These are phyloP conservation scores for Williopsis jadinii DNA, from an alignment of 1,139 yeast genomes.

Conservation along the genomic window DNA sequence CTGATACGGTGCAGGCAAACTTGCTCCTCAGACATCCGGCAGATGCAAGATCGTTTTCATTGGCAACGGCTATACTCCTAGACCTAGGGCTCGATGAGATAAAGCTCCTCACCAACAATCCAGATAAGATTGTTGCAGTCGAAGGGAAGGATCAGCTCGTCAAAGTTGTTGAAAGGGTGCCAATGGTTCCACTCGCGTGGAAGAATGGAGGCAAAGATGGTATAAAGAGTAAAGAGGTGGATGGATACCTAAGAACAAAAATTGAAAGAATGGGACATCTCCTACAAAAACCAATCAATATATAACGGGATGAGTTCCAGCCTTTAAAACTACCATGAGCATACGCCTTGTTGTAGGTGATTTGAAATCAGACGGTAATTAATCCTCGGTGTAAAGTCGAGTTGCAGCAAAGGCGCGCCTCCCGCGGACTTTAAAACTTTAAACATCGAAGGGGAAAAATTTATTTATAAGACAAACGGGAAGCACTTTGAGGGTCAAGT, in stretches of 20 bases:
- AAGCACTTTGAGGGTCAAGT: no score
- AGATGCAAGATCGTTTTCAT: conserved; percentile 85
- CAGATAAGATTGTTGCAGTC: conserved; percentile 92
- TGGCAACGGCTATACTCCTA: conserved; percentile 86
- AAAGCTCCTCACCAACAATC: conserved; percentile 84
- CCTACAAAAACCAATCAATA: conserved; percentile 47
- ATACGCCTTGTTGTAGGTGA: no score
- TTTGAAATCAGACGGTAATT: no score
- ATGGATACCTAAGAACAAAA: conserved; percentile 88
- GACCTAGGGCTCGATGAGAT: conserved; percentile 76
- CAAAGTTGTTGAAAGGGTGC: conserved; percentile 76
- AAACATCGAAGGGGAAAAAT: no score
- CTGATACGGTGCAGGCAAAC: conserved; percentile 97
- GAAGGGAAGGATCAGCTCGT: conserved; percentile 73
- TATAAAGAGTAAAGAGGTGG: conserved; percentile 77
- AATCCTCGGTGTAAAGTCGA: no score
- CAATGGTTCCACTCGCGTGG: conserved; percentile 98
- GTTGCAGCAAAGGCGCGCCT: no score
- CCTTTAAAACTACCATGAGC: no score
- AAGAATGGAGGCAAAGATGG: conserved; percentile 45
- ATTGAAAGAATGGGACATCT: conserved; percentile 97
- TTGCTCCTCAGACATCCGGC: conserved; percentile 92
- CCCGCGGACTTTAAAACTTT: no score
- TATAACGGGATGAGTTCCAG: conserved; percentile 1
- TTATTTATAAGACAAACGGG: no score